Base-by-base conservation (phyloP, 2,329 filamentous ascomycete species). In the Cryoendolithus antarcticus region DNA sequence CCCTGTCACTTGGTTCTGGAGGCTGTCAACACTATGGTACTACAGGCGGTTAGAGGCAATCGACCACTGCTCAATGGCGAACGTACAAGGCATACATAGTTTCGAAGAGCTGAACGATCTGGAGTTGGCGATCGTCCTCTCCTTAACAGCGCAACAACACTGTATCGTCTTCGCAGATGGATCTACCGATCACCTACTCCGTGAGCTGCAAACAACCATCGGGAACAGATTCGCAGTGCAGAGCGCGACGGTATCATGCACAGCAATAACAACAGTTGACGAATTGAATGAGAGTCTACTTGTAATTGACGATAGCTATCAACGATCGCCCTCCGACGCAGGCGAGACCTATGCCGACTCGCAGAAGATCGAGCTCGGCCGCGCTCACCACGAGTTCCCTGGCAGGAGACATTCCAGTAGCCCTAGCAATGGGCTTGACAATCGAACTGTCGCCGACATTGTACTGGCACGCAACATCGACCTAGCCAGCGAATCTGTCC, bases 71-170 rank as follows among this genome's bases (percentile, higher is more conserved):
- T 27, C 24, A 27, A 27, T 27, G 24, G 24, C 24, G 24, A 27
- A 27, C 24, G 24, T 27, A 27, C 24, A 27, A 27, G 24, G 24
- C 24, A 6, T 4, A 27, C 24, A 8, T 27, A 8, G 80, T 60
- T 74, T 93, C 51, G 82, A 88, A 55, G 72, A 76, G 49, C 70
- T 96, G 46, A 83, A 80, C 54, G 88, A 95, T 64, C 71, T 95
- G 31, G 88, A 95, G 63, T 75, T 96, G 43, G 91, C 89, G 15
- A 66, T 82, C 9, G 71, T 96, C 31, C 74, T 95, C 37, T 88
- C 82, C 56, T 73, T 96, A 37, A 71, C 86, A 45, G 77, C 80
- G 43, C 74, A 80, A 48, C 83, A 94, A 60, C 88, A 96, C 60
- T 94, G 86, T 63, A 77, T 96, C 51, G 77, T 96, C 54, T 81